Evolutionary conservation across 23 red algal genomes (phyloP).

Genomic region (Gracilariopsis chorda): DNA sequence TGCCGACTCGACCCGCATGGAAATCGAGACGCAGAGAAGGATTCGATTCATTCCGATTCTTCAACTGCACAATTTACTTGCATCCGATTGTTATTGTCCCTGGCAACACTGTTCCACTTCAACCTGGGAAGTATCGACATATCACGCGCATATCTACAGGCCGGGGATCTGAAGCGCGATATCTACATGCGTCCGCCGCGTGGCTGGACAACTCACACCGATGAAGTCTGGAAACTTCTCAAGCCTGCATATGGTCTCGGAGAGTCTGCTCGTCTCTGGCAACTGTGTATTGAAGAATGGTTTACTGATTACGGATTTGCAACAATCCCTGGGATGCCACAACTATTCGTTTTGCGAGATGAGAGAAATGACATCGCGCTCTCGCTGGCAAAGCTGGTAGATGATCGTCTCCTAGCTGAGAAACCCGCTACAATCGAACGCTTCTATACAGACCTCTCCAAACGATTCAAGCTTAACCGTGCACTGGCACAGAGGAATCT

Average conservation of each 20-base stretch:
- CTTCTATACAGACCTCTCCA: not conserved
- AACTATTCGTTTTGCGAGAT: not conserved
- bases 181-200: constrained; percentile 2
- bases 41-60: constrained; percentile 21
- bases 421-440: not conserved
- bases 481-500: not conserved
- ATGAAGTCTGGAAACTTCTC: constrained; percentile 31
- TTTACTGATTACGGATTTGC: not conserved
- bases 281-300: constrained; percentile 28
- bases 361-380: not conserved
- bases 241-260: constrained; percentile 24
- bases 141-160: not conserved
- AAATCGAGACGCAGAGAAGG: constrained; percentile 2
- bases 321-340: constrained; percentile 7
- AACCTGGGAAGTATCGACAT: not conserved
- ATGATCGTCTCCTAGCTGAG: constrained; percentile 2
- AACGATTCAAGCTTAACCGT: not conserved
- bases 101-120: not conserved
- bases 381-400: constrained; percentile 26
- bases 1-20: constrained; percentile 21
- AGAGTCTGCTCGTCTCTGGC: constrained; percentile 33
- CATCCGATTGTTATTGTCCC: constrained; percentile 5
- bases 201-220: not conserved
- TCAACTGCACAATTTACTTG: constrained; percentile 21
- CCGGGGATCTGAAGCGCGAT: not conserved